Base-by-base conservation (phyloP, 371 early-diverging fungal genomes). In the Apophysomyces trapeziformis region DNA sequence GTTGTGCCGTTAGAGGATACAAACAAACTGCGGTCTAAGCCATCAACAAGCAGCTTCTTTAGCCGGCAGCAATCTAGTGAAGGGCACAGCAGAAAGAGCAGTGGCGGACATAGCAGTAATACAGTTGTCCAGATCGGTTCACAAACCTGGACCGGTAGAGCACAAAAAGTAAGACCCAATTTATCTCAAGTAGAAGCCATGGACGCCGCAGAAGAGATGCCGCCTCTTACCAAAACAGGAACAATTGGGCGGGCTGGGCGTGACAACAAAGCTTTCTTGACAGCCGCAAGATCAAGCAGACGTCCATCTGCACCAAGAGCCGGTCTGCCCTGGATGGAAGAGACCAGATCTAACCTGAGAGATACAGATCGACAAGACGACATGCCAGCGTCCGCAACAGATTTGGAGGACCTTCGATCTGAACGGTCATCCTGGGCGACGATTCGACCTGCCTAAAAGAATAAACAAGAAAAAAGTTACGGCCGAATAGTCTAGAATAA, bases 71-170 rank as follows among this genome's bases (percentile, higher is more conserved):
- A 50, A 21, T 50, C 21, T 18, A 21, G 21, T 4, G 54, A 50
- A 21, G 65, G 99, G 98, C 67, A 99, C 95, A 39, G 90, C 87
- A 43, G 97, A 82, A 57, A 99, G 78, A 2, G 98, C 91, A 66
- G 94, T 92, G 63, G 97, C 96, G 82, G 90, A 98, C 75, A 95
- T 95, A 58, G 93, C 92, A 79, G 98, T 95, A 2, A 96, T 96
- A 45, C 97, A 85, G 75, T 97, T 97, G 74, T 99, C 83, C 54
- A 50, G 5, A 16, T 50, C 7, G 54, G 54, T 18, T 50, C 54
- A 5, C 54, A 50, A 21, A 50, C 54, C 21, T 50, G 54, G 54
- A 50, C 54, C 11, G 54, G 54, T 26, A 16, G 54, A 11, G 54
- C 54, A 21, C 54, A 50, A 26, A 50, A 50, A 50, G 21, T 21